Evolutionary conservation across 2,329 filamentous ascomycete genomes (phyloP).

Genomic region (Magnaporthiopsis poae): DNA sequence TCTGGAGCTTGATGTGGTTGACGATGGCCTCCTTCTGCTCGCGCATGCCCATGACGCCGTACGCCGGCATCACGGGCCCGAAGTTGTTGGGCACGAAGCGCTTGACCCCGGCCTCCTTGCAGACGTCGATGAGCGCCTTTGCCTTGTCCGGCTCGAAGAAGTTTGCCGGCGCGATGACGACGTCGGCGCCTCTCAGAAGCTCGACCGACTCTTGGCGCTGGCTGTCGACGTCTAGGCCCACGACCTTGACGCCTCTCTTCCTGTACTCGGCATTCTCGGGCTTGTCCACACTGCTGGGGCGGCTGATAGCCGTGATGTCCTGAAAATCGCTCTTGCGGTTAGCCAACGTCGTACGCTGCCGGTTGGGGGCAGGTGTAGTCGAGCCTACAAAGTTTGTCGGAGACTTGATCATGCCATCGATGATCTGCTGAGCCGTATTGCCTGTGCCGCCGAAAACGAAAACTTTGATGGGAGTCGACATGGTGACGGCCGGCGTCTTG

Average conservation of each 20-base stretch:
- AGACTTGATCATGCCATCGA: conserved; percentile 19
- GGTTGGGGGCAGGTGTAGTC: background rate
- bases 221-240: conserved; percentile 3
- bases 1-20: conserved; percentile 35
- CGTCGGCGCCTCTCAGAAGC: conserved; percentile 20
- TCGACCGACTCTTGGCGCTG: conserved; percentile 13
- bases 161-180: conserved; percentile 19
- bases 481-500: background rate
- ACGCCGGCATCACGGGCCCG: conserved; percentile 10
- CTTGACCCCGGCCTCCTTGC: conserved; percentile 20
- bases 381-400: conserved; percentile 7
- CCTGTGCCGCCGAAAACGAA: conserved; percentile 32
- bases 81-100: conserved; percentile 19
- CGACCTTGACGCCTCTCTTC: conserved; percentile 7
- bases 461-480: conserved; percentile 18
- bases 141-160: conserved; percentile 15
- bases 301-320: conserved; percentile 10
- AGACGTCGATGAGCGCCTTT: conserved; percentile 20
- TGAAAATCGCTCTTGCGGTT: background rate
- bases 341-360: background rate
- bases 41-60: conserved; percentile 11
- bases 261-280: background rate
- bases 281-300: conserved; percentile 6
- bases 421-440: conserved; percentile 28
- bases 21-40: conserved; percentile 40